A percentile compares a stretch with the other conserved stretches of the same genome.
Evolutionary conservation across 2,329 filamentous ascomycete species (phyloP).

Genomic region (Ceratocystiopsis minuta): DNA sequence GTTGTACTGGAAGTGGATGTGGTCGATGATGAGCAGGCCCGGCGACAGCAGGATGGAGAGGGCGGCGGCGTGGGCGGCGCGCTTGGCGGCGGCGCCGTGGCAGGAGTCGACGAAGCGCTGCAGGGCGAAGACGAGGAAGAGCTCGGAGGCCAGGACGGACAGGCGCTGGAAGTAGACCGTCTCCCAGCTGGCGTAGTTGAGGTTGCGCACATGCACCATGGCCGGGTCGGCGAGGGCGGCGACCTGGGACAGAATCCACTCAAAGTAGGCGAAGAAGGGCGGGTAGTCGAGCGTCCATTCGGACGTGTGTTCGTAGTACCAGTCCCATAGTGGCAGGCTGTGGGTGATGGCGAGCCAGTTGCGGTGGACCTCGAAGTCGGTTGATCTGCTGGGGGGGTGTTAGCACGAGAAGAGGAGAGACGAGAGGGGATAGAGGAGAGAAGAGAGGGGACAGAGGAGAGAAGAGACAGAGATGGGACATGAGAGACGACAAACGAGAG

Average conservation of each 20-base stretch:
- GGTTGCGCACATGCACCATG: conserved; percentile 66
- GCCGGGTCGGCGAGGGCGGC: conserved; percentile 60
- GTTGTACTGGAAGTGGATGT: conserved; percentile 99
- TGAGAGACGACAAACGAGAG: background rate
- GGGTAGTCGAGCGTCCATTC: conserved; percentile 99
- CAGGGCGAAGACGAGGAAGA: conserved; percentile 68
- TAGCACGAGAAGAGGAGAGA: background rate
- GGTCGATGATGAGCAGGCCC: conserved; percentile 88
- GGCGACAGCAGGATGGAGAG: conserved; percentile 83
- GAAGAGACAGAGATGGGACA: background rate
- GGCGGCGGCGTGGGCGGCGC: conserved; percentile 67
- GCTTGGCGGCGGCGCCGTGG: conserved; percentile 39
- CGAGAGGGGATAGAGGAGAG: background rate
- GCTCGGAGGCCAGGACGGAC: conserved; percentile 74
- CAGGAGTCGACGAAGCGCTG: conserved; percentile 61
- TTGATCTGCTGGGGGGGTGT: conserved; percentile 61
- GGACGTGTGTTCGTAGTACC: conserved; percentile 95
- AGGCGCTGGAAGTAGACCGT: conserved; percentile 83
- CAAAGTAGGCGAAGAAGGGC: conserved; percentile 93
- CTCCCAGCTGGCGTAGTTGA: conserved; percentile 81
- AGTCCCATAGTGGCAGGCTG: conserved; percentile 68
- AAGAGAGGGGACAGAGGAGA: background rate
- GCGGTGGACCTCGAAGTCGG: conserved; percentile 95
- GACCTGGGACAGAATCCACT: conserved; percentile 74
- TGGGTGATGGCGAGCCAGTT: conserved; percentile 97